Conservation (phyloP, 306 rosid species). For the Quercus engelmannii region DNA sequence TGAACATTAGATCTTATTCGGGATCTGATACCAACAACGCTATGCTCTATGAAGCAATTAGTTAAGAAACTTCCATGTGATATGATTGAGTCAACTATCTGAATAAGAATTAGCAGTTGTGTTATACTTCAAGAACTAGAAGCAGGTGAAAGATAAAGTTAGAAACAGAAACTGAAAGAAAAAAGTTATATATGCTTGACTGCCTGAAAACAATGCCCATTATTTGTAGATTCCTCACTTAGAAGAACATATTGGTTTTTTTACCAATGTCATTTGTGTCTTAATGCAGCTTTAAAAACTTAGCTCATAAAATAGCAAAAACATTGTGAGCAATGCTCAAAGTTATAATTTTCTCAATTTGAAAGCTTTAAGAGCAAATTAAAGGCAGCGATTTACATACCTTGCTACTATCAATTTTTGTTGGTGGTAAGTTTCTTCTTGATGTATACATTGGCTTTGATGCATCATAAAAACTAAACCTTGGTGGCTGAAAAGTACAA, state of each 20-base stretch:
- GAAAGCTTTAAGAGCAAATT: slow-evolving; percentile 2
- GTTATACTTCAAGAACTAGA: slow-evolving; percentile 4
- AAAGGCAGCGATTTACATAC: slow-evolving; percentile 35
- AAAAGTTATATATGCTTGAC: not conserved
- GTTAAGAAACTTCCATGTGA: slow-evolving; percentile 93
- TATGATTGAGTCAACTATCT: slow-evolving; percentile 87
- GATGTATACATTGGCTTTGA: slow-evolving; percentile 87
- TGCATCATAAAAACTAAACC: slow-evolving; percentile 84
- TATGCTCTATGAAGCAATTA: slow-evolving; percentile 72
- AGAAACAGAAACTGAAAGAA: not conserved
- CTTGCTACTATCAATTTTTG: slow-evolving; percentile 85
- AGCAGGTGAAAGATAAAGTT: not conserved
- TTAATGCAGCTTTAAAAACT: not conserved
- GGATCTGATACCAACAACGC: slow-evolving; percentile 90
- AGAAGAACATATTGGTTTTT: not conserved
- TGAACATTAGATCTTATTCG: slow-evolving; percentile 72
- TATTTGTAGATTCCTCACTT: no score
- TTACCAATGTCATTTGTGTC: not conserved
- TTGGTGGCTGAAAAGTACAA: slow-evolving; percentile 40
- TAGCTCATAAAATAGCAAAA: not conserved
- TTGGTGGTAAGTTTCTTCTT: slow-evolving; percentile 91
- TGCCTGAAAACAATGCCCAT: not conserved
- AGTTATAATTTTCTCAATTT: not conserved
- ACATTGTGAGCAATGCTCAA: not conserved
- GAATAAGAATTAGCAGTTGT: slow-evolving; percentile 27